These are phyloP conservation scores for Hypoxylon fragiforme DNA, from an alignment of 495 filamentous ascomycete genomes.

Conservation along the genomic window DNA sequence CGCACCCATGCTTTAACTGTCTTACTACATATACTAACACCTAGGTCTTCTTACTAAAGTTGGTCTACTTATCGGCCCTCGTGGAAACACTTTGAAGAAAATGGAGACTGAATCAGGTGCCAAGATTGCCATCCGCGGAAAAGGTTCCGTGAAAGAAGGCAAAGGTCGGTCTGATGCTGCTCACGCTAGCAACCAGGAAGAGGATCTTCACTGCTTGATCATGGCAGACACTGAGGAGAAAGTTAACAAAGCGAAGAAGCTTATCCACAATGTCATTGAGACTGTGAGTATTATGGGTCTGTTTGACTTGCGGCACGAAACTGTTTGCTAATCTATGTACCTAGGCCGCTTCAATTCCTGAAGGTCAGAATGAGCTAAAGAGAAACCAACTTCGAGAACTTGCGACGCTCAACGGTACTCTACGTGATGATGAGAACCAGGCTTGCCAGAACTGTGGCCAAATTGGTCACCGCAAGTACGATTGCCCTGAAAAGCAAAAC, in stretches of 20 bases:
- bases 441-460: slow-evolving; percentile 99
- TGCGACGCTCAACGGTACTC: slow-evolving; percentile 94
- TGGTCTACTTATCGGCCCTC: slow-evolving; percentile 99
- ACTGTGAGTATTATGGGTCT: slow-evolving; percentile 66
- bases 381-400: slow-evolving; percentile 97
- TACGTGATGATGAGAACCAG: slow-evolving; percentile 98
- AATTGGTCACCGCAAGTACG: slow-evolving; percentile 98
- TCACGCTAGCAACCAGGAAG: slow-evolving; percentile 99
- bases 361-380: slow-evolving; percentile 98
- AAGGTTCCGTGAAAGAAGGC: slow-evolving; percentile 99
- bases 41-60: slow-evolving; percentile 90
- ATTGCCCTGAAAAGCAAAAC: slow-evolving; percentile 96
- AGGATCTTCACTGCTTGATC: slow-evolving; percentile 97
- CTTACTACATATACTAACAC: slow-evolving; percentile 77
- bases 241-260: slow-evolving; percentile 95
- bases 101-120: slow-evolving; percentile 97
- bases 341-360: slow-evolving; percentile 91
- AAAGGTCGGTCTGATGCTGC: slow-evolving; percentile 98
- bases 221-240: slow-evolving; percentile 99
- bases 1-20: slow-evolving; percentile 43
- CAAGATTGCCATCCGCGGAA: slow-evolving; percentile 98
- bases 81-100: slow-evolving; percentile 98
- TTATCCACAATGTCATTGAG: slow-evolving; percentile 97
- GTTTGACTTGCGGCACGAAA: not conserved
- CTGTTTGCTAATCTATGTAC: slow-evolving; percentile 37